Evolutionary conservation across 225 moss, liverwort and hornwort species (phyloP).

Genomic region (Sphagnum tenellum): DNA sequence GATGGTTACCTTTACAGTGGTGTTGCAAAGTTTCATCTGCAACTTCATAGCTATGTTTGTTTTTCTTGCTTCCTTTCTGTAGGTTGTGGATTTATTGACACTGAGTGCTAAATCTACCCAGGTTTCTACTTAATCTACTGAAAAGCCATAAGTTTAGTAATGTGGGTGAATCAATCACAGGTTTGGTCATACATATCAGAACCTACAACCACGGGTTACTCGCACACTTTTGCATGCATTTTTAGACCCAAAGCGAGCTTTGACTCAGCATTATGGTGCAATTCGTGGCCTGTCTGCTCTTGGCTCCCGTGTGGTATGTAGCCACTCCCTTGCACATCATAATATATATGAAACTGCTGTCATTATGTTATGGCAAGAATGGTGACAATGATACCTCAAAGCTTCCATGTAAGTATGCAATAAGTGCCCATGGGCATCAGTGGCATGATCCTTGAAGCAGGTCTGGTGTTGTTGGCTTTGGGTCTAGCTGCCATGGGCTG

Average conservation of each 20-base stretch:
- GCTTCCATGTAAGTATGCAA: not conserved
- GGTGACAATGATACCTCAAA: not conserved
- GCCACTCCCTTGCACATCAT: not conserved
- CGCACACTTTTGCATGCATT: constrained; percentile 79
- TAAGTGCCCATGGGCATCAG: no score
- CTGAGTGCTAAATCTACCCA: no score
- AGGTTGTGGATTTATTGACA: no score
- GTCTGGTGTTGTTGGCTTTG: not conserved
- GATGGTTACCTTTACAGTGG: no score
- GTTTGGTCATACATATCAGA: constrained; percentile 90
- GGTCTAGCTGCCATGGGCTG: not conserved
- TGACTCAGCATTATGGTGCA: constrained; percentile 97
- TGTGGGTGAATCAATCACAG: constrained; percentile 20
- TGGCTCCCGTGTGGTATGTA: constrained; percentile 79
- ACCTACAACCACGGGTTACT: constrained; percentile 80
- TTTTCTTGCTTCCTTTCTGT: no score
- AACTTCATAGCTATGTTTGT: no score
- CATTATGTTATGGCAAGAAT: no score
- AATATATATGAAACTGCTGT: not conserved
- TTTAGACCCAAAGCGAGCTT: constrained; percentile 87
- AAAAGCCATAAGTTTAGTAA: not conserved
- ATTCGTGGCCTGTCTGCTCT: constrained; percentile 83
- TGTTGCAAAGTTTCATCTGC: no score
- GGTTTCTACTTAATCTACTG: no score
- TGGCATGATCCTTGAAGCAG: no score